These are phyloP conservation scores for Auriscalpium orientale DNA, from an alignment of 768 basidiomycete genomes.

Conservation along the genomic window DNA sequence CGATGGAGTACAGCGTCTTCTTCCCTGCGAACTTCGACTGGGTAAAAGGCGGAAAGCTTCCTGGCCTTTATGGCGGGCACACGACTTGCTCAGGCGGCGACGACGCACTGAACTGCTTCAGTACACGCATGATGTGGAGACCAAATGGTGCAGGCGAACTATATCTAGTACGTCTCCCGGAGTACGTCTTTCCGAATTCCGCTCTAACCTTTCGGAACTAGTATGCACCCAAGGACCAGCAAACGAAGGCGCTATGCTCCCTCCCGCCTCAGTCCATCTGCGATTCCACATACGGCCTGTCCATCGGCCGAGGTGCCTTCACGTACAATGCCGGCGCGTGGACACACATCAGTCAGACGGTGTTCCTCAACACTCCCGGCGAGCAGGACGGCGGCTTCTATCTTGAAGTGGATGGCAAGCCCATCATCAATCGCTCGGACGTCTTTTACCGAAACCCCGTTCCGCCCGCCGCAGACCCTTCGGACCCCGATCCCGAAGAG, in stretches of 20 bases:
- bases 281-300: slow-evolving; percentile 60
- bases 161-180: slow-evolving; percentile 43
- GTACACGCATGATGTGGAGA: slow-evolving; percentile 83
- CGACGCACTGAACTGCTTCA: slow-evolving; percentile 69
- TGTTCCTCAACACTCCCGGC: slow-evolving; percentile 70
- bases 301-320: slow-evolving; percentile 70
- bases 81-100: slow-evolving; percentile 65
- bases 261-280: slow-evolving; percentile 55
- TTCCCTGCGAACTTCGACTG: slow-evolving; percentile 71
- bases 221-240: slow-evolving; percentile 73
- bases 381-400: slow-evolving; percentile 55
- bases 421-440: slow-evolving; percentile 46
- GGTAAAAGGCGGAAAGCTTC: slow-evolving; percentile 79
- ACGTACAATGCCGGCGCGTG: slow-evolving; percentile 52
- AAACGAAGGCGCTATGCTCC: slow-evolving; percentile 50
- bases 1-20: slow-evolving; percentile 64
- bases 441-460: slow-evolving; percentile 49
- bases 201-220: slow-evolving; percentile 18
- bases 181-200: background rate
- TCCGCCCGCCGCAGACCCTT: slow-evolving; percentile 18
- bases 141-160: slow-evolving; percentile 61
- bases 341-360: slow-evolving; percentile 67
- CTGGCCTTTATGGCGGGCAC: slow-evolving; percentile 71
- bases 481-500: background rate
- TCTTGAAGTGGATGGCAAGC: slow-evolving; percentile 54